A percentile compares a stretch with the other conserved stretches of the same genome.
These are phyloP conservation scores for Wilhelminamyces savonicus DNA, from an alignment of 805 yeast genomes.

Conservation along the genomic window DNA sequence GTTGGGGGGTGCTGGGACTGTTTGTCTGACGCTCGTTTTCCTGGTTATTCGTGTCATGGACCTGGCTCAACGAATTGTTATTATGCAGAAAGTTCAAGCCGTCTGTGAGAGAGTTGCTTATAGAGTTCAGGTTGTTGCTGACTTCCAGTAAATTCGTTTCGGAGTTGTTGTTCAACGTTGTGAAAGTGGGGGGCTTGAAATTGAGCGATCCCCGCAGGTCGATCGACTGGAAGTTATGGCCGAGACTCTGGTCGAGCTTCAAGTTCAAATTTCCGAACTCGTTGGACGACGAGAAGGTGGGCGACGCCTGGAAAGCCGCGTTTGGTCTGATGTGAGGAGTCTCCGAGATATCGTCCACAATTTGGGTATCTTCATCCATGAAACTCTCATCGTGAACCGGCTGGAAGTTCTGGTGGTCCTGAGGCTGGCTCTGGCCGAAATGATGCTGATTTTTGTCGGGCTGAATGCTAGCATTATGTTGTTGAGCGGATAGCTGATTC, in stretches of 20 bases:
- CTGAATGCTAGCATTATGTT: too few relatives aligned
- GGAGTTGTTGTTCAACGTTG: slow-evolving; percentile 33
- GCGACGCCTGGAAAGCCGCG: slow-evolving; percentile 15
- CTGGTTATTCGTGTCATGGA: too few relatives aligned
- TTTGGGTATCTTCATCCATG: slow-evolving; percentile 36
- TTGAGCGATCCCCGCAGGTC: slow-evolving; percentile 24
- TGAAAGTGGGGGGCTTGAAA: slow-evolving; percentile 38
- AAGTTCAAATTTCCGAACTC: slow-evolving; percentile 7
- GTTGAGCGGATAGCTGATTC: too few relatives aligned
- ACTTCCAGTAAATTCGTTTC: slow-evolving; percentile 34
- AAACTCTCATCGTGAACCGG: slow-evolving; percentile 21
- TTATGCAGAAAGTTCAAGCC: slow-evolving; percentile 1
- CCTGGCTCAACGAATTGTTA: too few relatives aligned
- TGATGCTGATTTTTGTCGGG: too few relatives aligned
- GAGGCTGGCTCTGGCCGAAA: too few relatives aligned
- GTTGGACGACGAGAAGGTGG: slow-evolving; percentile 13
- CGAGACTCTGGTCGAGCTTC: slow-evolving; percentile 7
- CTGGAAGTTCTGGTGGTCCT: not conserved
- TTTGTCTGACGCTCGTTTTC: too few relatives aligned
- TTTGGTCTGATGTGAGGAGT: slow-evolving; percentile 7
- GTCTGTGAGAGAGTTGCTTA: slow-evolving; percentile 11
- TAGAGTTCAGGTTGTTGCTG: slow-evolving; percentile 18
- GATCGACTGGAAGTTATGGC: slow-evolving; percentile 28
- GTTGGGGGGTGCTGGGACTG: too few relatives aligned
- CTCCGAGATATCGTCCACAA: slow-evolving; percentile 6